Conservation (phyloP, 495 filamentous ascomycete genomes). For the Hypoxylon rickii region DNA sequence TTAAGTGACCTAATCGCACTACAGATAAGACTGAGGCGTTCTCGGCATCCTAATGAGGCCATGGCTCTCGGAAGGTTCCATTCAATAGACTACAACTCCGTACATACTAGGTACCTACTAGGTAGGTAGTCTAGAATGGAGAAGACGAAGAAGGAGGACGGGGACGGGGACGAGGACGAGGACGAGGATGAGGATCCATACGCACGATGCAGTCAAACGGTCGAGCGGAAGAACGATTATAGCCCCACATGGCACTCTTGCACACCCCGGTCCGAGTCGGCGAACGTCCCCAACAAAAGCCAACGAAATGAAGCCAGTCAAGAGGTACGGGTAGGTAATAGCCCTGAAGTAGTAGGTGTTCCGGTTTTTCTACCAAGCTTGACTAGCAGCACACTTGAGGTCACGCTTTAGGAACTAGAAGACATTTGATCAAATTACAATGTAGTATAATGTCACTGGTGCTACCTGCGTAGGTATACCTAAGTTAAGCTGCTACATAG, state of each 20-base stretch:
- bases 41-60: conserved; percentile 9
- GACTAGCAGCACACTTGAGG: conserved; percentile 15
- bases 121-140: conserved; percentile 16
- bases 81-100: not conserved
- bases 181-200: conserved; percentile 8
- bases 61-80: conserved; percentile 11
- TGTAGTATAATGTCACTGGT: not conserved
- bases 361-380: too few relatives aligned
- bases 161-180: too few relatives aligned
- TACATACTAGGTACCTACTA: not conserved
- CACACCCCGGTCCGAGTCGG: conserved; percentile 30
- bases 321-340: conserved; percentile 8
- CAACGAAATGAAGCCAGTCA: conserved; percentile 12
- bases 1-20: not conserved
- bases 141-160: too few relatives aligned
- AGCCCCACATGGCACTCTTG: conserved; percentile 24
- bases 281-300: conserved; percentile 7
- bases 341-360: too few relatives aligned
- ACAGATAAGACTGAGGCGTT: conserved; percentile 5
- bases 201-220: conserved; percentile 26
- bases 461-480: not conserved
- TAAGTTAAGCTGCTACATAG: too few relatives aligned
- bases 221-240: conserved; percentile 39
- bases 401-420: conserved; percentile 25
- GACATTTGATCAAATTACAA: not conserved